Base-by-base conservation (phyloP, 208 protist species). In the Spongospora subterranea region DNA sequence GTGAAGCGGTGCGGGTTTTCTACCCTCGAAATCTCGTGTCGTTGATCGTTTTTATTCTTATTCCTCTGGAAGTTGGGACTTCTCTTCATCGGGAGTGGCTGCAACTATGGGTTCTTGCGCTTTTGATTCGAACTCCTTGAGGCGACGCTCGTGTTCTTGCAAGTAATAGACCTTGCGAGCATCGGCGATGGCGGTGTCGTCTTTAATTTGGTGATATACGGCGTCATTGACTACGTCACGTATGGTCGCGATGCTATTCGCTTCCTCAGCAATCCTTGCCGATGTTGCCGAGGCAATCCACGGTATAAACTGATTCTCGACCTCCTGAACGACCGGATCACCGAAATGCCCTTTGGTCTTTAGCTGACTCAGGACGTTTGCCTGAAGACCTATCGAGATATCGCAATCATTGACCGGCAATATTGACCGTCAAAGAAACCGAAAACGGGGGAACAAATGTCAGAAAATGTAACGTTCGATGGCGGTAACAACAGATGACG, bases 331-430 rank as follows among this genome's bases (percentile, higher is more conserved):
- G 29, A 98, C 95, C 35, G 96, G 95, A 90, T 99, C 97, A 66
- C 95, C 95, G 89, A 99, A 99, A 96, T 97, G 98, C 54, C 97
- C 97, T 88, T 96, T 95, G 90, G 98, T 96, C 93, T 96, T 92
- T 71, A 99, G 93, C 20, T 95, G 94, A 0, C 95, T 95, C 91
- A 98, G 97, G 32, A 98, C 97, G 46, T 94, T 93, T 88, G 96
- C 95, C 88, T 98, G 95, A 77, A 98, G 93, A 93, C 98, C 54
- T 76, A n/a, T n/a, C n/a, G n/a, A n/a, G n/a, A n/a, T n/a, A n/a
- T 29, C 29, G 29, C 29, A 29, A 66, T n/a, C 54, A n/a, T n/a
- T n/a, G n/a, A n/a, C n/a, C n/a, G n/a, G n/a, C n/a, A n/a, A n/a
- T n/a, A n/a, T n/a, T n/a, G n/a, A n/a, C n/a, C n/a, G n/a, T n/a